Conservation (phyloP, 306 rosid species). For the Aeschynomene evenia region DNA sequence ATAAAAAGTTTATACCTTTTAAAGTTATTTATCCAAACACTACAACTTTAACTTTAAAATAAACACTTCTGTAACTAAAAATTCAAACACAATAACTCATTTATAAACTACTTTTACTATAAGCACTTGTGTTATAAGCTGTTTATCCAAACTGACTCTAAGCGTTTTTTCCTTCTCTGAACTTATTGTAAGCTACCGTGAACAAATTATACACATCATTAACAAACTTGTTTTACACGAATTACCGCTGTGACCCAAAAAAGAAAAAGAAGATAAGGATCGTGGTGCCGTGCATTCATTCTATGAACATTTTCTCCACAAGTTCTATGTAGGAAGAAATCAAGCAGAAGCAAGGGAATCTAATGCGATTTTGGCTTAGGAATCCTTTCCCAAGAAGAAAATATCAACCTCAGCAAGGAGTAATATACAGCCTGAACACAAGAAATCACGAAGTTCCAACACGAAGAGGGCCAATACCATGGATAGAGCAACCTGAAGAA, state of each 20-base stretch:
- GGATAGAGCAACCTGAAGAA: conserved; percentile 95
- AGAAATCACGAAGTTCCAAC: conserved; percentile 70
- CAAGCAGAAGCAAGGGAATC: not conserved
- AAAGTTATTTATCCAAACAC: too few relatives aligned
- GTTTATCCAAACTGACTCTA: too few relatives aligned
- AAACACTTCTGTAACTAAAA: too few relatives aligned
- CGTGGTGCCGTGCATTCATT: not conserved
- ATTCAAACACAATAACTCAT: too few relatives aligned
- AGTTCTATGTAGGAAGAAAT: not conserved
- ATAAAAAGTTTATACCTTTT: too few relatives aligned
- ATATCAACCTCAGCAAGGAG: conserved; percentile 56
- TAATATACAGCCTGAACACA: conserved; percentile 56
- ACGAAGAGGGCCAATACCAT: conserved; percentile 97
- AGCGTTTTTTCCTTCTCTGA: not conserved
- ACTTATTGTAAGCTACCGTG: not conserved
- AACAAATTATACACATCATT: conserved; percentile 29
- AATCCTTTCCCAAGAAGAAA: conserved; percentile 61
- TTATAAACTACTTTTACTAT: too few relatives aligned
- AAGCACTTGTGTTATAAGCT: too few relatives aligned
- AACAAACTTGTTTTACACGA: conserved; percentile 29
- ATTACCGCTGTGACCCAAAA: not conserved
- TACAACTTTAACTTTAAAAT: too few relatives aligned
- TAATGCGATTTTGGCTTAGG: conserved; percentile 43
- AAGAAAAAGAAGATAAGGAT: not conserved
- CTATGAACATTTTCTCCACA: not conserved